A percentile compares a stretch with the other conserved stretches of the same genome.
Evolutionary conservation across 2,329 filamentous ascomycete genomes (phyloP).

Genomic region (Beauveria medogensis): DNA sequence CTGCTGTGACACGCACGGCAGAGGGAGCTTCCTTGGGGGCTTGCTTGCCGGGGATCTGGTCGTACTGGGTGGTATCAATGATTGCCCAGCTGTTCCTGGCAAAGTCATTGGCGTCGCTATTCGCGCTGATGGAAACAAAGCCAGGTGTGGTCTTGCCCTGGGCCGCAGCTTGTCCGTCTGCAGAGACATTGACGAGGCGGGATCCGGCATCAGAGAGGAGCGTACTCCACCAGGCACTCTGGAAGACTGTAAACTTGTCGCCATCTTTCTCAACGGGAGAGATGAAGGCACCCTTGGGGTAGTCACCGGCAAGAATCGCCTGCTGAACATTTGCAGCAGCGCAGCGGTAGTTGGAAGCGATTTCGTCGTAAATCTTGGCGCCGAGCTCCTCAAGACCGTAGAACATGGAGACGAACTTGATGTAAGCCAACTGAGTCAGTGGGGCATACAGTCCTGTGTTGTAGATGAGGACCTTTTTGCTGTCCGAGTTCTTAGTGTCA

Average conservation of each 20-base stretch:
- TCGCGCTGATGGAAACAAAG: background rate
- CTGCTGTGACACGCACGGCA: background rate
- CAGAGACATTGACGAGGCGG: background rate
- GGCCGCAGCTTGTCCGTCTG: background rate
- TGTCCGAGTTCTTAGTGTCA: background rate
- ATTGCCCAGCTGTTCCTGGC: conserved; percentile 9
- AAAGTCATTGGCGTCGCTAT: background rate
- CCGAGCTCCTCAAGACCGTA: conserved; percentile 8
- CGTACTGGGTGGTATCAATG: conserved; percentile 11
- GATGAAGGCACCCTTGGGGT: background rate
- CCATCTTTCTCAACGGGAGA: conserved; percentile 4
- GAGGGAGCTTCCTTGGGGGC: background rate
- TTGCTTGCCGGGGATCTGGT: conserved; percentile 7
- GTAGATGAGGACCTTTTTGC: conserved; percentile 9
- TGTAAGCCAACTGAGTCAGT: conserved; percentile 9
- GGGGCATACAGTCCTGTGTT: conserved; percentile 4
- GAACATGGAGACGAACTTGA: conserved; percentile 12
- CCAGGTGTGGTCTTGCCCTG: background rate
- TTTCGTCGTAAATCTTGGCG: background rate
- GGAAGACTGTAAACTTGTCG: conserved; percentile 10
- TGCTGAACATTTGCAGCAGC: conserved; percentile 9
- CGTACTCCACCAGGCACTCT: conserved; percentile 6
- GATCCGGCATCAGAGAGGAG: conserved; percentile 9
- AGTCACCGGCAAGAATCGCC: background rate
- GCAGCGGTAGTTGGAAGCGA: conserved; percentile 8